Conservation (phyloP, 495 filamentous ascomycete genomes). For the Daldinia concentrica region DNA sequence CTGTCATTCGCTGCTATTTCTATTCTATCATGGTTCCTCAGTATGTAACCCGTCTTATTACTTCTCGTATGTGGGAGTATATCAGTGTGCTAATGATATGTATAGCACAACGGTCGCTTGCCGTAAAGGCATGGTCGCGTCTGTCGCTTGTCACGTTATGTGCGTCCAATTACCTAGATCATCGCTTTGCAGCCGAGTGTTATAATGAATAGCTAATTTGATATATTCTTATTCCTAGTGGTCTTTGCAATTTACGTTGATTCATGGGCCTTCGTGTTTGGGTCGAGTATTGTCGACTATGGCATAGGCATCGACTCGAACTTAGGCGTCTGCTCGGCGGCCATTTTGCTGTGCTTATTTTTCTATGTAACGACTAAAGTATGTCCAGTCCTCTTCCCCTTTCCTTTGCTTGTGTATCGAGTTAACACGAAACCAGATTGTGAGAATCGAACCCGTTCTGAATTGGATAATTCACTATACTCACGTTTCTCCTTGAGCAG, state of each 20-base stretch:
- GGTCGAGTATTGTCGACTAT: slow-evolving; percentile 59
- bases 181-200: background rate
- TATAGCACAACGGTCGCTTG: slow-evolving; percentile 51
- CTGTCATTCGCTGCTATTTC: slow-evolving; percentile 54
- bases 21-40: slow-evolving; percentile 56
- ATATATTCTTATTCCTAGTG: slow-evolving; percentile 43
- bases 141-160: slow-evolving; percentile 59
- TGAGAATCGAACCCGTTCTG: slow-evolving; percentile 27
- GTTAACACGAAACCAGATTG: slow-evolving; percentile 46
- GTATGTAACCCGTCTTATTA: slow-evolving; percentile 45
- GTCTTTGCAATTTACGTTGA: slow-evolving; percentile 61
- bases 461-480: background rate
- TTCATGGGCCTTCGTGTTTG: slow-evolving; percentile 61
- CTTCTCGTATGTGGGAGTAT: background rate
- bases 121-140: slow-evolving; percentile 53
- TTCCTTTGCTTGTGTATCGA: background rate
- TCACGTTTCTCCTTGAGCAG: slow-evolving; percentile 38
- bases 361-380: slow-evolving; percentile 66
- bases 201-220: slow-evolving; percentile 5
- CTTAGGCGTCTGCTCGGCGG: slow-evolving; percentile 54
- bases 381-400: background rate
- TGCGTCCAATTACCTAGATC: slow-evolving; percentile 41
- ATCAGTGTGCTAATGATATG: slow-evolving; percentile 1
- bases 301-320: slow-evolving; percentile 58
- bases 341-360: slow-evolving; percentile 59